A percentile compares a stretch with the other conserved stretches of the same genome.
Conservation (phyloP, 371 early-diverging fungal genomes). For the Mucor piriformis region DNA sequence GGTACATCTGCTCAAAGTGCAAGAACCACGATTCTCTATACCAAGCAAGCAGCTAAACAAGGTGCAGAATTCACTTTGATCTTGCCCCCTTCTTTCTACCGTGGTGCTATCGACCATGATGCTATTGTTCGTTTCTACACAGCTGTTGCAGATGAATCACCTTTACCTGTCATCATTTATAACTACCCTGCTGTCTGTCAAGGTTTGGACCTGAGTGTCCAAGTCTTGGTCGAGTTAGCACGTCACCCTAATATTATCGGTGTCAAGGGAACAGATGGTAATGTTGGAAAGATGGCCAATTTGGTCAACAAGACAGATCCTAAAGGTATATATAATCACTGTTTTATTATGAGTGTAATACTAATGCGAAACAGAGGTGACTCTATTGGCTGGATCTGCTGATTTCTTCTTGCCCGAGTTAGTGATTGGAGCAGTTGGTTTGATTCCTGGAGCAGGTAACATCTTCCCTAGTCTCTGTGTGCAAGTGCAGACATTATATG, state of each 20-base stretch:
- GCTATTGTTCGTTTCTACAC: conserved; percentile 37
- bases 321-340: conserved; percentile 11
- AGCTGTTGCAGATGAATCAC: conserved; percentile 44
- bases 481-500: conserved; percentile 36
- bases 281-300: conserved; percentile 52
- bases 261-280: conserved; percentile 53
- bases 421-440: conserved; percentile 45
- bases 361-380: conserved; percentile 22
- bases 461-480: conserved; percentile 42
- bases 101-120: conserved; percentile 29
- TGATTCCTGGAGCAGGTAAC: conserved; percentile 49
- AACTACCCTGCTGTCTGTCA: conserved; percentile 56
- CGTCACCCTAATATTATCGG: conserved; percentile 49
- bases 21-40: conserved; percentile 34
- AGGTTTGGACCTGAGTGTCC: conserved; percentile 42
- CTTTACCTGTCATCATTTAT: conserved; percentile 50
- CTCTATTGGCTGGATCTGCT: conserved; percentile 48
- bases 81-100: conserved; percentile 51
- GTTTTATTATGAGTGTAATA: neutral
- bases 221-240: conserved; percentile 32
- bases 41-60: conserved; percentile 36
- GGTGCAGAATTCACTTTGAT: conserved; percentile 44
- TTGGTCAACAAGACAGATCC: conserved; percentile 30
- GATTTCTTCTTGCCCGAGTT: conserved; percentile 51
- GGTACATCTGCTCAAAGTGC: conserved; percentile 47